Base-by-base conservation (phyloP, 2,329 filamentous ascomycete genomes). In the Leptographium radiaticola region DNA sequence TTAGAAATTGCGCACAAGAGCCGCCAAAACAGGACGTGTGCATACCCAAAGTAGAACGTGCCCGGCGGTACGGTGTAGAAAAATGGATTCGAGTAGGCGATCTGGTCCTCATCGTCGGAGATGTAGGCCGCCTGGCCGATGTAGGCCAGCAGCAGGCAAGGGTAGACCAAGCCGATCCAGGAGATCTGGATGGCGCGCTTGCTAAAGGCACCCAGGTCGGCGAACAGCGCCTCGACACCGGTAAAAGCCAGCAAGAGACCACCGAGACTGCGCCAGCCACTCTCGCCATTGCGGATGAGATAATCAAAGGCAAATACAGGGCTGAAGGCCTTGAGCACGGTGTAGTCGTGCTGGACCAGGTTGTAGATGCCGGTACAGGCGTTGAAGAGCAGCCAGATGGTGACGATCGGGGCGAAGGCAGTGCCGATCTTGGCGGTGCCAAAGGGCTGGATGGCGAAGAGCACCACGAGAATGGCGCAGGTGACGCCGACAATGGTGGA, bases 201-300 rank as follows among this genome's bases (percentile, higher is more conserved):
- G 65, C 77, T 79, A 65, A 90, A 90, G 25, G 86, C 86, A 38
- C 86, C 86, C 8, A 90, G 71, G 61, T 90, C 86, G 4, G 86
- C 86, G 62, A 89, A 90, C 1, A 90, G 71, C 1, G 86, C 84
- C 64, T 89, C 86, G n/a, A 87, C 83, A 18, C 83, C 86, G 2
- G 86, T 89, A 61, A 90, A 89, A 3, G 82, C 77, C 11, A 90
- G 75, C 2, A 90, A 66, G 20, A 89, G 77, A 6, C 86, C 86
- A n/a, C 82, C 83, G 1, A 87, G 71, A 55, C 75, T 78, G 55
- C 71, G 72, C 83, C 83, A 87, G 0, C 80, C 83, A 6, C 76
- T 70, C 4, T 75, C 71, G 52, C 74, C 73, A 60, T 84, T 80
- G 15, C 77, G 72, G 20, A 77, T 65, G 42, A 87, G 72, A 62